A percentile compares a stretch with the other conserved stretches of the same genome.
Conservation (phyloP, 192 early-diverging fungal genomes). For the Backusella mclennaniae region DNA sequence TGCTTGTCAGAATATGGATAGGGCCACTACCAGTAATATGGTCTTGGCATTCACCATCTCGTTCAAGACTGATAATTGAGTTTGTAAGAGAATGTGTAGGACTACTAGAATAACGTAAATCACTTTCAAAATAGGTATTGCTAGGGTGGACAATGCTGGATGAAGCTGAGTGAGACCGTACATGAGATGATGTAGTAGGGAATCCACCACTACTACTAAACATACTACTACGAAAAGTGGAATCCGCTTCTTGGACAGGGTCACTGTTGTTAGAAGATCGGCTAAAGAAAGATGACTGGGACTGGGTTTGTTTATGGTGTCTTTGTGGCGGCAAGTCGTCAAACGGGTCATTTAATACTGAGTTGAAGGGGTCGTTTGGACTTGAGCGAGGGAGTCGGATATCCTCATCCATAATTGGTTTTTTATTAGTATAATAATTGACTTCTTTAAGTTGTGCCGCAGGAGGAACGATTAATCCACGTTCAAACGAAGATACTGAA, state of each 20-base stretch:
- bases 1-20: neutral
- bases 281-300: constrained; percentile 29
- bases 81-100: constrained; percentile 12
- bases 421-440: neutral
- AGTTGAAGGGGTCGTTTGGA: neutral
- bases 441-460: neutral
- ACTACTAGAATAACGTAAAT: constrained; percentile 10
- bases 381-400: neutral
- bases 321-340: constrained; percentile 11
- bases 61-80: constrained; percentile 20
- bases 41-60: neutral
- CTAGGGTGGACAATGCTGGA: neutral
- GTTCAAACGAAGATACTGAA: neutral
- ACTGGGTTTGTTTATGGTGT: constrained; percentile 17
- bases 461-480: neutral
- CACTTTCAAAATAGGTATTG: constrained; percentile 2
- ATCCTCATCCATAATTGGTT: neutral
- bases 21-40: neutral
- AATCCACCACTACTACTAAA: constrained; percentile 19
- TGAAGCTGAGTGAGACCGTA: constrained; percentile 4
- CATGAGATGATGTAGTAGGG: neutral
- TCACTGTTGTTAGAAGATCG: neutral
- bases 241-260: neutral
- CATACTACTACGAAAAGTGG: constrained; percentile 15
- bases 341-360: constrained; percentile 22